Evolutionary conservation across 1,139 yeast genomes (phyloP), one percentile per base, ranked within the genome.

Genomic region (Suhomyces chickasaworum): DNA sequence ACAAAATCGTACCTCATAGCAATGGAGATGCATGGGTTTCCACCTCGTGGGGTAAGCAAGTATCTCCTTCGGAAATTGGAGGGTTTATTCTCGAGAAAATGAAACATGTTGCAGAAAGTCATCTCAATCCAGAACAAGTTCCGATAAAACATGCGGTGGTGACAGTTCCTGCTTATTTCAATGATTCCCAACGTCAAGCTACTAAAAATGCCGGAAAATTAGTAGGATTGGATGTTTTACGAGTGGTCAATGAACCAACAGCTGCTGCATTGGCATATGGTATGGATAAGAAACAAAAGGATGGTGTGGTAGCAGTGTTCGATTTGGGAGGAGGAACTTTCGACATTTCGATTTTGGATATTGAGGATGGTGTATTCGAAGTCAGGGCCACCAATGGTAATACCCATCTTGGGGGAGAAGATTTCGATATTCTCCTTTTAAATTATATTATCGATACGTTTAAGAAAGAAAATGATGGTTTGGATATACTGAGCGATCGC

Each of bases 251-350:
- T 65, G 93, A 86, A 60, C 93, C 93, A 3, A 86, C 93, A 0
- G 91, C 91, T 1, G 91, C 91, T 1, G 89, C 93, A 0, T 72
- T 86, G 57, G 91, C 93, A 4, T 86, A 86, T 62, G 95, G 95
- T 1, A 67, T 86, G 41, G 80, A 81, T 55, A 71, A 77, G 57
- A 62, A 57, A 32, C 67, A 69, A 41, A 75, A 77, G 41, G 84
- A 81, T 59, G 90, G 90, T 7, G 63, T 71, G 20, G 78, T 86
- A 36, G 93, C 93, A 0, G 95, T 86, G 10, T 86, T 83, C 62
- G 95, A 86, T 67, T 71, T 86, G 45, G 95, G 95, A 48, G 95
- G 95, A 21, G 95, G 95, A 29, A 86, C 95, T 1, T 86, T 86
- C 69, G 95, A 86, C 64, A 84, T 86, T 25, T 86, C 93, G 1